Conservation (phyloP, 345 rosid genomes). For the Brassica rapa region DNA sequence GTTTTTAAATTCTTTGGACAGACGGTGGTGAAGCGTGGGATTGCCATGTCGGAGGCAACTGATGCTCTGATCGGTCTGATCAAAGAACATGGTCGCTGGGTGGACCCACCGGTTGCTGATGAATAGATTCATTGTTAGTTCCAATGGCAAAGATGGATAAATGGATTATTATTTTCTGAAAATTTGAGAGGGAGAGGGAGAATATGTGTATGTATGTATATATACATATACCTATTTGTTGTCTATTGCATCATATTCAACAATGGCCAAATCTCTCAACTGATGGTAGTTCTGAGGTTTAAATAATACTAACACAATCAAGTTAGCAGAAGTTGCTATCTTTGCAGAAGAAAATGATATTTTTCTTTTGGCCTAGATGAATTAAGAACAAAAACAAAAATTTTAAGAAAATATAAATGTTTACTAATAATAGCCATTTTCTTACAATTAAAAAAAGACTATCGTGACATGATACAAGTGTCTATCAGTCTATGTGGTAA, state of each 20-base stretch:
- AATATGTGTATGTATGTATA: not conserved
- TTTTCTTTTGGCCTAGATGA: not conserved
- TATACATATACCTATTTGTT: conserved; percentile 4
- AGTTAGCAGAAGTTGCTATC: not conserved
- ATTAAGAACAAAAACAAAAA: not conserved
- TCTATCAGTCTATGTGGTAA: not conserved
- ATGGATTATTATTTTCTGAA: not conserved
- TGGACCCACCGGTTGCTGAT: conserved; percentile 68
- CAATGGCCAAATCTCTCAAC: conserved; percentile 12
- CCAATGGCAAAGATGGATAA: not conserved
- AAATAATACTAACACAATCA: not conserved
- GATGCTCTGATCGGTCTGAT: conserved; percentile 88
- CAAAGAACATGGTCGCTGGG: conserved; percentile 94
- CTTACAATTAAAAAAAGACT: too few species aligned
- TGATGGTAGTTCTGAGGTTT: not conserved
- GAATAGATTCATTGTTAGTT: conserved; percentile 19
- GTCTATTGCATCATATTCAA: conserved; percentile 26
- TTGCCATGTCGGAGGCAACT: conserved; percentile 80
- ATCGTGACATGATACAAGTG: not conserved
- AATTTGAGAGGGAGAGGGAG: not conserved
- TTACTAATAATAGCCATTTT: too few species aligned
- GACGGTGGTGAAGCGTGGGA: conserved; percentile 96
- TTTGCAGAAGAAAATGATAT: not conserved
- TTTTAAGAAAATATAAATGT: too few species aligned
- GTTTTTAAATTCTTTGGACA: conserved; percentile 35